Conservation (phyloP, 768 basidiomycete genomes). For the Xanthoconium purpureum region DNA sequence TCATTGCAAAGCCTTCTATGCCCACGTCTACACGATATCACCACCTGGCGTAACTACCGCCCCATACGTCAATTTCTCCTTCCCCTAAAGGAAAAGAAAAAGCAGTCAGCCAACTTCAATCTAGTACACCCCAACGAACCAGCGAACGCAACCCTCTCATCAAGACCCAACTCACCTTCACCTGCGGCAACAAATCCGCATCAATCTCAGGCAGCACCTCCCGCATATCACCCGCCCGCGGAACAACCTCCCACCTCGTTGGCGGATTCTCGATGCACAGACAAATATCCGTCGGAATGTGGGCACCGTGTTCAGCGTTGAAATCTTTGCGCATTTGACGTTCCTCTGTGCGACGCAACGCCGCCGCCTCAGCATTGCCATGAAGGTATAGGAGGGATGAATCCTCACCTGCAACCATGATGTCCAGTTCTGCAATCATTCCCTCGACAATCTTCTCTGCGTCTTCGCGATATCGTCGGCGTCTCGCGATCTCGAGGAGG, state of each 20-base stretch:
- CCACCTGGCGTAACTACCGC: slow-evolving; percentile 15
- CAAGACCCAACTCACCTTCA: slow-evolving; percentile 40
- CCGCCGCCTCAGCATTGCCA: not conserved
- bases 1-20: too few relatives aligned
- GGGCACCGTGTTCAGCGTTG: slow-evolving; percentile 67
- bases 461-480: slow-evolving; percentile 62
- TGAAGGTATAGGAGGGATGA: not conserved
- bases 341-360: slow-evolving; percentile 54
- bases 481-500: slow-evolving; percentile 67
- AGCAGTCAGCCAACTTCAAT: not conserved
- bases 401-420: slow-evolving; percentile 61
- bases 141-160: too few relatives aligned
- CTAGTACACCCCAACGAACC: too few relatives aligned
- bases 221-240: slow-evolving; percentile 49
- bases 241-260: slow-evolving; percentile 67
- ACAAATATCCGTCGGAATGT: slow-evolving; percentile 79
- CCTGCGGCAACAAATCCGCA: slow-evolving; percentile 55
- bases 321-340: slow-evolving; percentile 60
- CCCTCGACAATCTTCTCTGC: slow-evolving; percentile 61
- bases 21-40: slow-evolving; percentile 19
- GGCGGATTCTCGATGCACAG: slow-evolving; percentile 72
- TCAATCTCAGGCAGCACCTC: slow-evolving; percentile 66
- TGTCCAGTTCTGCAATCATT: slow-evolving; percentile 62
- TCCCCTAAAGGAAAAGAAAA: slow-evolving; percentile 25
- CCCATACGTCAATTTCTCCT: slow-evolving; percentile 19